Percentiles rank a stretch among this genome's conserved stretches.
Conservation (phyloP, 768 basidiomycete genomes). For the Tricholoma matsutake region DNA sequence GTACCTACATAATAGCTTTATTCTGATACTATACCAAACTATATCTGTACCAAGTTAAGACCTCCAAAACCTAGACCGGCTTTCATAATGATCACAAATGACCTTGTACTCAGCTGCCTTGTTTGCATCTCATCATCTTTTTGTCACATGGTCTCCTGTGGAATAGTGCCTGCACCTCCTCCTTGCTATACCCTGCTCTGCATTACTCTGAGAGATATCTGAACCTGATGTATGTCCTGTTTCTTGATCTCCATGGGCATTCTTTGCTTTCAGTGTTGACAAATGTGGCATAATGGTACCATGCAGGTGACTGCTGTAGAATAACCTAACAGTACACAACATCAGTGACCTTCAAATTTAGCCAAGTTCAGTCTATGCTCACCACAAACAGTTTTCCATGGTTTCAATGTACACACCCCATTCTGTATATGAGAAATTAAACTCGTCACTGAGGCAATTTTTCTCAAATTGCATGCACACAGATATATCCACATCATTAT, state of each 20-base stretch:
- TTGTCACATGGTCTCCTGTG: background rate
- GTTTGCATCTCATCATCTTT: background rate
- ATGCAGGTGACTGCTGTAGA: background rate
- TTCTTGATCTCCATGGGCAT: background rate
- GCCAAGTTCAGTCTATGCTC: background rate
- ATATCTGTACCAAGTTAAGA: background rate
- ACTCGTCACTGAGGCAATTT: background rate
- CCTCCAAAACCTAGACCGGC: background rate
- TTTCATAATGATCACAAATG: background rate
- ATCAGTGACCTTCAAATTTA: background rate
- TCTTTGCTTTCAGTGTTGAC: background rate
- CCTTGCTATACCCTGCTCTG: background rate
- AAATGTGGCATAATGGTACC: background rate
- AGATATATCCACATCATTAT: background rate
- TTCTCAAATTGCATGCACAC: slow-evolving; percentile 7
- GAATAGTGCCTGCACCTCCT: background rate
- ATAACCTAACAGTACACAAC: background rate
- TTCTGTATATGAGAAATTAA: background rate
- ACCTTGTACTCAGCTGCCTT: background rate
- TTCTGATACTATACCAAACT: background rate
- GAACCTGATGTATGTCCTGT: too few relatives aligned
- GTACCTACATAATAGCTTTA: background rate
- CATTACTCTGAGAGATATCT: background rate
- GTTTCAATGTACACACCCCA: slow-evolving; percentile 5
- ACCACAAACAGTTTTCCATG: background rate